Base-by-base conservation (phyloP, 108 stramenopile species). In the Cyclostephanos invisitatus region DNA sequence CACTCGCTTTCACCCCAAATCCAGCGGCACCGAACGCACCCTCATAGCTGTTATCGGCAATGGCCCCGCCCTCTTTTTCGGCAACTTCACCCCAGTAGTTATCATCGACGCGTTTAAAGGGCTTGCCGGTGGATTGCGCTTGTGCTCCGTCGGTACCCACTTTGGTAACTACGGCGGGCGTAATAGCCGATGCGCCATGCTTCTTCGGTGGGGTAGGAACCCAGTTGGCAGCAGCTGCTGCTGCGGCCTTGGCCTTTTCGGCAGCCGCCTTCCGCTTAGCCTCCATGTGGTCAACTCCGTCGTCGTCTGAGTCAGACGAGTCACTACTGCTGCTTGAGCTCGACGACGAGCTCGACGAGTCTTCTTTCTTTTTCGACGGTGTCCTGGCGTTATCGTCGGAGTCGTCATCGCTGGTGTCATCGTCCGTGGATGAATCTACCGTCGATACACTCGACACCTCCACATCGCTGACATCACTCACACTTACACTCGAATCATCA, bases 71-170 rank as follows among this genome's bases (percentile, higher is more conserved):
- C 44, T 96, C 89, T 68, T 97, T 83, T 50, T 69, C 81, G 15
- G 98, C 97, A 28, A 87, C 84, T n/a, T 83, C 84, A 4, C 92
- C 91, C 98, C 98, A 98, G 67, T 81, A 84, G 29, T 85, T 81
- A 70, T 92, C 93, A 70, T 99, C 96, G 17, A 99, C 97, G 18
- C 98, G 88, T 73, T 90, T 82, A 76, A 99, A 99, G 18, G 97
- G 97, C 58, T 89, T 96, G 22, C 97, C 97, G 10, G 75, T 81
- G 32, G 70, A 79, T 65, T 89, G 62, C 2, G 94, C 95, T 69
- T 92, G 93, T 3, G 96, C 96, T n/a, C 93, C 96, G 62, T 94
- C 96, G 17, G 87, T 85, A 27, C 93, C 96, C 28, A 82, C 76
- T 48, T 81, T 82, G 15, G 84, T 79, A 11, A 35, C 29, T 35